A percentile compares a stretch with the other conserved stretches of the same genome.
Evolutionary conservation across 2,329 filamentous ascomycete species (phyloP).

Genomic region (Thielaviopsis populi): DNA sequence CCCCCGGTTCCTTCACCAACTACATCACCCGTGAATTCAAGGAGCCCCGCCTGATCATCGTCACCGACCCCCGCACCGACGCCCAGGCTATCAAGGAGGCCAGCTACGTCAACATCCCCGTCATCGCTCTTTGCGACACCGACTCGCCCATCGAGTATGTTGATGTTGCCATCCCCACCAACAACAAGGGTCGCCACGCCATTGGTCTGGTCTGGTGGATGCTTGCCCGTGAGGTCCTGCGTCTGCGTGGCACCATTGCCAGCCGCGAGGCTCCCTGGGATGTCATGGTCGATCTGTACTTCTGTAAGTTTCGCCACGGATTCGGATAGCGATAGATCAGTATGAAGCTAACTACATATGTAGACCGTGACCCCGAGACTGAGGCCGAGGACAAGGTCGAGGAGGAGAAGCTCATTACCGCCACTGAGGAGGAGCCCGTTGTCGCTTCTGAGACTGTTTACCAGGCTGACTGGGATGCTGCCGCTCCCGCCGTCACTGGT

Average conservation of each 20-base stretch:
- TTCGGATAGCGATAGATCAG: background rate
- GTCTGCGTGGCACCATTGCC: constrained; percentile 91
- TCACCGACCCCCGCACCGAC: constrained; percentile 98
- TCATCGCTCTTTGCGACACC: constrained; percentile 97
- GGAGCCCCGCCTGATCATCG: constrained; percentile 98
- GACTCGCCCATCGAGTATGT: constrained; percentile 99
- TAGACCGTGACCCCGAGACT: constrained; percentile 93
- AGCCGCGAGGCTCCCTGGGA: constrained; percentile 97
- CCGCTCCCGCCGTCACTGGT: constrained; percentile 45
- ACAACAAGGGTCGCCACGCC: constrained; percentile 99
- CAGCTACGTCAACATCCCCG: constrained; percentile 99
- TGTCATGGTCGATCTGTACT: constrained; percentile 99
- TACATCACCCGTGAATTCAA: constrained; percentile 99
- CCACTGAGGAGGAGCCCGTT: constrained; percentile 61
- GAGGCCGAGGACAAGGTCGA: constrained; percentile 97
- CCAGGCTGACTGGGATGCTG: constrained; percentile 73
- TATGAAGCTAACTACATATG: constrained; percentile 18
- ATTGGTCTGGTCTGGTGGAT: constrained; percentile 99
- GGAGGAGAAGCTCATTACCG: constrained; percentile 71
- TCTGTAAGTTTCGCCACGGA: constrained; percentile 45
- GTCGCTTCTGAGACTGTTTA: constrained; percentile 65
- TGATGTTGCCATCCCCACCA: constrained; percentile 98
- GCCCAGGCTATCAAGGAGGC: constrained; percentile 99
- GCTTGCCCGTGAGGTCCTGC: constrained; percentile 98
- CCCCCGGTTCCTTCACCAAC: constrained; percentile 99